These are phyloP conservation scores for Schwanniomyces occidentalis DNA, from an alignment of 805 yeast genomes.

Conservation along the genomic window DNA sequence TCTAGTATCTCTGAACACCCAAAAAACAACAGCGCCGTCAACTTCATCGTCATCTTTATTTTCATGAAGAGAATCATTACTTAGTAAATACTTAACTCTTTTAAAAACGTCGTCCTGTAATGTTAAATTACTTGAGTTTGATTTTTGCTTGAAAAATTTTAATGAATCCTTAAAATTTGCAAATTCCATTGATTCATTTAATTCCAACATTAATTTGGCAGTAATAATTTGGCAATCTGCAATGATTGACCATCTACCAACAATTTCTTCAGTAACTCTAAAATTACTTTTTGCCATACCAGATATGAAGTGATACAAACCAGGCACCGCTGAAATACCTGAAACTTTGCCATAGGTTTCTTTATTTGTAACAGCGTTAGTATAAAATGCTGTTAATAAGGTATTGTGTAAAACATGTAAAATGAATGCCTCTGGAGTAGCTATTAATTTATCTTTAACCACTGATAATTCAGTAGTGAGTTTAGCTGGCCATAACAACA, in stretches of 20 bases:
- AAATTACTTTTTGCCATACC: conserved; percentile 23
- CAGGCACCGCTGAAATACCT: conserved; percentile 20
- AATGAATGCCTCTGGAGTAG: conserved; percentile 19
- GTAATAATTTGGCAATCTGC: conserved; percentile 16
- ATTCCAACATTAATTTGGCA: conserved; percentile 14
- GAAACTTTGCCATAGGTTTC: conserved; percentile 13
- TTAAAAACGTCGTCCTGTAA: conserved; percentile 7
- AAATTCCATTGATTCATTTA: conserved; percentile 21
- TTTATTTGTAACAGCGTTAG: conserved; percentile 11
- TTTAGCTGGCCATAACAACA: conserved; percentile 23
- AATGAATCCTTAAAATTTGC: conserved; percentile 17
- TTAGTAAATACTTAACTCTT: conserved; percentile 8
- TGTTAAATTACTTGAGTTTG: conserved; percentile 7
- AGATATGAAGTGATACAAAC: conserved; percentile 20
- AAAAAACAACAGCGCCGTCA: conserved; percentile 22
- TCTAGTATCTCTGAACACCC: conserved; percentile 24
- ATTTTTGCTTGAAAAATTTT: conserved; percentile 11
- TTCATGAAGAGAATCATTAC: conserved; percentile 1
- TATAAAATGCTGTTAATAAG: conserved; percentile 17
- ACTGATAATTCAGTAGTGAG: conserved; percentile 17
- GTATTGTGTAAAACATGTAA: conserved; percentile 20
- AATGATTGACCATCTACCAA: conserved; percentile 17
- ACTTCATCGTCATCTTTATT: conserved; percentile 15
- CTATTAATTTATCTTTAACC: conserved; percentile 18
- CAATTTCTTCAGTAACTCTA: conserved; percentile 14